Conservation (phyloP, 371 early-diverging fungal genomes). For the Mucor piriformis region DNA sequence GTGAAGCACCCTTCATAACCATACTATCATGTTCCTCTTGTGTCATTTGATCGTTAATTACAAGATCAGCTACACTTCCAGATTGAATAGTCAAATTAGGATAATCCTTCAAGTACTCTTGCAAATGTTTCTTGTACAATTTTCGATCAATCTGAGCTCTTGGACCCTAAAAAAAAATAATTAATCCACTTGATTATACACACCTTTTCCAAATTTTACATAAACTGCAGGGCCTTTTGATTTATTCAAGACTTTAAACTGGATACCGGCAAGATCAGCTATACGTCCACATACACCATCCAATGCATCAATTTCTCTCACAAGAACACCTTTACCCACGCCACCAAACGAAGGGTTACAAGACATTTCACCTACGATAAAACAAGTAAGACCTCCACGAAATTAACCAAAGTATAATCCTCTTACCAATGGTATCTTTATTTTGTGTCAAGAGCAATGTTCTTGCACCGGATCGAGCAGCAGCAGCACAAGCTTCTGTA, state of each 20-base stretch:
- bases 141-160: conserved; percentile 86
- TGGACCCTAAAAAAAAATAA: conserved; percentile 58
- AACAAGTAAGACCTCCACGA: not conserved
- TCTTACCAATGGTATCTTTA: conserved; percentile 72
- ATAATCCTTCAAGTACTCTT: conserved; percentile 61
- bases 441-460: conserved; percentile 82
- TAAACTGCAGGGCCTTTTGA: conserved; percentile 90
- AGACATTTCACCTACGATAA: conserved; percentile 77
- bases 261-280: conserved; percentile 82
- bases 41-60: conserved; percentile 50
- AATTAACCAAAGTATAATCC: too few species aligned
- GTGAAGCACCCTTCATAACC: conserved; percentile 30
- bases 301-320: conserved; percentile 84
- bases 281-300: conserved; percentile 84
- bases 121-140: conserved; percentile 78
- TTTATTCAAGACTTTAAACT: conserved; percentile 83
- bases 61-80: conserved; percentile 77
- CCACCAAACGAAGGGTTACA: conserved; percentile 92
- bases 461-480: conserved; percentile 78
- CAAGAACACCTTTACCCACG: conserved; percentile 83
- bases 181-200: not conserved
- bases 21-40: conserved; percentile 30
- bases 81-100: conserved; percentile 72
- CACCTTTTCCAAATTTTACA: conserved; percentile 36
- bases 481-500: conserved; percentile 84